These are phyloP conservation scores for Veloboletus limbatus DNA, from an alignment of 1,284 basidiomycete species.

Conservation along the genomic window DNA sequence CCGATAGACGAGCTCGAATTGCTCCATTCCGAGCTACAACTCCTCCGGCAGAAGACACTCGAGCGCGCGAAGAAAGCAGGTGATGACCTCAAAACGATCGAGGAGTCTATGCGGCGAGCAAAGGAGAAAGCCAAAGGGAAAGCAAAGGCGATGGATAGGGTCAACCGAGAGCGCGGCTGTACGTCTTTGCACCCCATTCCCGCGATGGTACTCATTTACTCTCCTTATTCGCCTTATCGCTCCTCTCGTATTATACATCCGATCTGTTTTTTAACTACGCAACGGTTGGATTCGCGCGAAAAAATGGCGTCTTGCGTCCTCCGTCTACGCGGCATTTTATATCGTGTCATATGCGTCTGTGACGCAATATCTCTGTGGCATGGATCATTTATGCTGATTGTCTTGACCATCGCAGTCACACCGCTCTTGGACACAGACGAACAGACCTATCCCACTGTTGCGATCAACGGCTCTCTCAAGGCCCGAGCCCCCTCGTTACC, in stretches of 20 bases:
- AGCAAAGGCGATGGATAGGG: conserved; percentile 61
- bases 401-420: conserved; percentile 25
- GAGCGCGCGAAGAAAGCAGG: conserved; percentile 66
- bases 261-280: conserved; percentile 2
- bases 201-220: conserved; percentile 13
- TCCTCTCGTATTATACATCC: not conserved
- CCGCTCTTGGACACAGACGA: conserved; percentile 28
- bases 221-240: conserved; percentile 18
- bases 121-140: conserved; percentile 77
- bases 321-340: no score
- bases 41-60: conserved; percentile 50
- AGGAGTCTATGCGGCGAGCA: conserved; percentile 66
- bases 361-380: no score
- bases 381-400: no score
- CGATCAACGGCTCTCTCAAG: conserved; percentile 29
- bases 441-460: conserved; percentile 10
- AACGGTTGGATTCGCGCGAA: conserved; percentile 13
- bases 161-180: conserved; percentile 71
- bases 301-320: no score
- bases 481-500: conserved; percentile 21
- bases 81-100: conserved; percentile 64
- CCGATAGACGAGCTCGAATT: conserved; percentile 67
- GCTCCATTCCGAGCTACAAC: conserved; percentile 58
- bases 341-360: no score
- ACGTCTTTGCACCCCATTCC: conserved; percentile 38